A percentile compares a stretch with the other conserved stretches of the same genome.
Evolutionary conservation across 2,329 filamentous ascomycete species (phyloP).

Genomic region (Penicillium sp.): DNA sequence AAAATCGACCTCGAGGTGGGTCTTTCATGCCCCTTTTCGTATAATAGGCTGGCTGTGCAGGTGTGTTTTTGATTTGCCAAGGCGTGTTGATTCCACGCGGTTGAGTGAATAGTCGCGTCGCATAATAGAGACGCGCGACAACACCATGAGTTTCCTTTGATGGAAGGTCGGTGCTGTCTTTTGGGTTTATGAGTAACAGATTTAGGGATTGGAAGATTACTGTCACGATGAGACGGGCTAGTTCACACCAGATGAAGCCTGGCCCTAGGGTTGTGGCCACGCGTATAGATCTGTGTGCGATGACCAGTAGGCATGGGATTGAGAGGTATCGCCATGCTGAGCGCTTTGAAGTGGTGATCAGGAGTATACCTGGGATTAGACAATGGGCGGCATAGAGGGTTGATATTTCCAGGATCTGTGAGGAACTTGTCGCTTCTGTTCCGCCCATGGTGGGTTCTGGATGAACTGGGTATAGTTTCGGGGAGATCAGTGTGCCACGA

Average conservation of each 20-base stretch:
- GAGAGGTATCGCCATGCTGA: slow-evolving; percentile 13
- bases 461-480: background rate
- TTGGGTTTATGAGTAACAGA: slow-evolving; percentile 13
- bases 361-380: slow-evolving; percentile 10
- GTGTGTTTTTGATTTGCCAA: slow-evolving; percentile 22
- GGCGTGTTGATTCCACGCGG: slow-evolving; percentile 22
- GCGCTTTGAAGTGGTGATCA: slow-evolving; percentile 9
- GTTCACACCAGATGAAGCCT: slow-evolving; percentile 12
- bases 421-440: background rate
- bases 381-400: slow-evolving; percentile 3
- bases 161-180: slow-evolving; percentile 8
- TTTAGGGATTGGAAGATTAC: slow-evolving; percentile 11
- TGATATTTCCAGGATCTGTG: background rate
- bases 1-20: slow-evolving; percentile 11
- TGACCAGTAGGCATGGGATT: slow-evolving; percentile 9
- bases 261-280: background rate
- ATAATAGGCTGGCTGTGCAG: slow-evolving; percentile 17
- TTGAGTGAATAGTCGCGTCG: slow-evolving; percentile 5
- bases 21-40: background rate
- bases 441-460: background rate
- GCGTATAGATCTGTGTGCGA: background rate
- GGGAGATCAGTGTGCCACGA: background rate
- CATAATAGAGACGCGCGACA: slow-evolving; percentile 3
- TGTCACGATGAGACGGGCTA: slow-evolving; percentile 4
- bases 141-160: background rate